phyloP scores from a whole-genome alignment of 768 basidiomycete species.

The Tricholoma sp. region DNA sequence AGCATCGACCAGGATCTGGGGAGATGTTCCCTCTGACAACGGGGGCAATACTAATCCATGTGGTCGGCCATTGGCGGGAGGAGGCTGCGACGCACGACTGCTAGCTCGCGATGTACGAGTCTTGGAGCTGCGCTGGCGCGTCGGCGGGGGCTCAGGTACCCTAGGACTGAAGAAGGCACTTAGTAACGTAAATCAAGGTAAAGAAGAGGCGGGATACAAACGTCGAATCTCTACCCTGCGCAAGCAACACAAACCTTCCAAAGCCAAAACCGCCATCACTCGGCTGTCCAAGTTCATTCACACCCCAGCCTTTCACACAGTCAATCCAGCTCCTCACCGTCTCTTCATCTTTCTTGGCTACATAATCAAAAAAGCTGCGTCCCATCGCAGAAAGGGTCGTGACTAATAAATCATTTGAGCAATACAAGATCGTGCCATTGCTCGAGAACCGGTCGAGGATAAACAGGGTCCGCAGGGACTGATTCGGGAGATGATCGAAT shows the following conservation, averaged over 20 bases:
- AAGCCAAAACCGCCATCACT: conserved; percentile 84
- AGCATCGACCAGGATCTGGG: conserved; percentile 61
- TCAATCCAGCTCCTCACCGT: conserved; percentile 71
- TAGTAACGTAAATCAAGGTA: background rate
- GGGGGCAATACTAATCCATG: conserved; percentile 11
- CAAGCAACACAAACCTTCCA: conserved; percentile 57
- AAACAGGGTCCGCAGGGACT: conserved; percentile 72
- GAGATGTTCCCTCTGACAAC: conserved; percentile 19
- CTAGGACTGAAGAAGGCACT: conserved; percentile 19
- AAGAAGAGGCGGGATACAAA: conserved; percentile 22
- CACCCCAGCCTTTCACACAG: conserved; percentile 77
- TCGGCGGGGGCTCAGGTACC: conserved; percentile 27
- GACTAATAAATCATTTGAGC: conserved; percentile 68
- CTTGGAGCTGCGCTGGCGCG: conserved; percentile 8
- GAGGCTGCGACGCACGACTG: conserved; percentile 11
- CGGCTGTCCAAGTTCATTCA: conserved; percentile 78
- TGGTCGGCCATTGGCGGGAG: conserved; percentile 6
- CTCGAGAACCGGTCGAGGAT: conserved; percentile 75
- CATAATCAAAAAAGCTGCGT: conserved; percentile 74
- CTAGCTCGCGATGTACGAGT: conserved; percentile 11
- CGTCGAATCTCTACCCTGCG: conserved; percentile 61
- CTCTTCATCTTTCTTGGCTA: conserved; percentile 55
- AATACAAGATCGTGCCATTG: conserved; percentile 61
- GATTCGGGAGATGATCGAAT: conserved; percentile 60
- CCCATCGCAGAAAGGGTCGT: conserved; percentile 53